Base-by-base conservation (phyloP, 768 basidiomycete species). In the Tremella yokohamensis region DNA sequence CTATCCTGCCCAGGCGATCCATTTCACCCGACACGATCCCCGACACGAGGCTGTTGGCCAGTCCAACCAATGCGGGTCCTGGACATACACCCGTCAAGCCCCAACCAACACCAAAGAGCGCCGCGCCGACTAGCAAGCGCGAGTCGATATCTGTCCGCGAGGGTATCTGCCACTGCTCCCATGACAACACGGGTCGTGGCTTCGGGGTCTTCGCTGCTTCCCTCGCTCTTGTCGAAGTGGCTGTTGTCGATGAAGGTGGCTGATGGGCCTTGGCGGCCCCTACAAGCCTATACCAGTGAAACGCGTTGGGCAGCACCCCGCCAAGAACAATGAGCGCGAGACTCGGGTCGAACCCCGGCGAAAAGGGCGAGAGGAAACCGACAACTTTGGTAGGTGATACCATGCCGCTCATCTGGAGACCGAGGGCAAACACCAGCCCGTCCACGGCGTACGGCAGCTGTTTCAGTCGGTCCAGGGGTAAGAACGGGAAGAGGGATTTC, bases 91-190 rank as follows among this genome's bases (percentile, higher is more conserved):
- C 77, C 0, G 47, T 50, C n/a, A 76, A 45, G 2, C 76, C 78
- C 78, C 78, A 79, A 0, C 78, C 78, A 8, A 69, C 45, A 1
- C 78, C 78, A 40, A 79, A 79, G 29, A 75, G 38, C 1, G 60
- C 64, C 0, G 73, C 50, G 0, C 78, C 78, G 8, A 60, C 11
- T 0, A 76, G 18, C 16, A 77, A 49, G 20, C 38, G 44, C 56
- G 39, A 52, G 52, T 76, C 70, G 53, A 70, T 62, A 40, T 64
- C 65, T 37, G 42, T 56, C 34, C 65, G 39, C 0, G 40, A 59
- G 0, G 76, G 74, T 8, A 76, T 57, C 2, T 49, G 40, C 72
- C 72, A 73, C 8, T 26, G 54, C 34, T 68, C 69, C 68, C 70
- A 69, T 3, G 49, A 16, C 29, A 51, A 66, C 44, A 40, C 47